Evolutionary conservation across 1,284 basidiomycete species (phyloP), one percentile per base, ranked within the genome.

Genomic region (Leccinum solheimii): DNA sequence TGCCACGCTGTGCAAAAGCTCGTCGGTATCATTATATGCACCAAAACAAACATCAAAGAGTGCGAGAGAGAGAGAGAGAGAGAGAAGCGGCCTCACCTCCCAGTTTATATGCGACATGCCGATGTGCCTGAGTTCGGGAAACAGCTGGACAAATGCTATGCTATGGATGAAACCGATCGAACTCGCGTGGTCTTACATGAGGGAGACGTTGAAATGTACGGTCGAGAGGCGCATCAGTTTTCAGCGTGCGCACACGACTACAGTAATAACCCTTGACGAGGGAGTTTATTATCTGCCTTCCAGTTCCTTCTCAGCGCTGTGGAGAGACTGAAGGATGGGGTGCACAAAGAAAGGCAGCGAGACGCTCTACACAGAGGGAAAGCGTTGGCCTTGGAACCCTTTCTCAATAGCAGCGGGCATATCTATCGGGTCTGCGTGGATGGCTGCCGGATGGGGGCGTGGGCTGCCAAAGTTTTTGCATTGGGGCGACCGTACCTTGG

Each of bases 281-380:
- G 23, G 55, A 60, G 19, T 54, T 49, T 49, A 67, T 26, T 40
- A 60, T 54, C n/a, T 21, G 62, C 13, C 55, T 63, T 21, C 54
- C 53, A 21, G 23, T 5, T 38, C 55, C 67, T 64, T 63, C 34
- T 62, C 60, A 9, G 74, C 68, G n/a, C 72, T 66, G 2, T 69
- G 72, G 65, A 36, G 34, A 36, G 13, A 36, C 13, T 14, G 13
- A 72, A 77, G n/a, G 69, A 69, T 16, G 67, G 60, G 58, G 76
- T 56, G 21, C 4, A 72, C 72, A 53, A 70, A 67, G 3, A 61
- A 55, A 5, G 75, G 76, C 5, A 63, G 50, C 14, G 55, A 5
- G 74, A 75, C 65, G 5, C 67, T 75, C 51, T 66, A 68, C 7
- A 78, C 67, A 8, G 67, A 61, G 0, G 73, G 72, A 34, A 76